Evolutionary conservation across 108 stramenopile species (phyloP), one percentile per base, ranked within the genome.

Genomic region (Cylindrotheca closterium): DNA sequence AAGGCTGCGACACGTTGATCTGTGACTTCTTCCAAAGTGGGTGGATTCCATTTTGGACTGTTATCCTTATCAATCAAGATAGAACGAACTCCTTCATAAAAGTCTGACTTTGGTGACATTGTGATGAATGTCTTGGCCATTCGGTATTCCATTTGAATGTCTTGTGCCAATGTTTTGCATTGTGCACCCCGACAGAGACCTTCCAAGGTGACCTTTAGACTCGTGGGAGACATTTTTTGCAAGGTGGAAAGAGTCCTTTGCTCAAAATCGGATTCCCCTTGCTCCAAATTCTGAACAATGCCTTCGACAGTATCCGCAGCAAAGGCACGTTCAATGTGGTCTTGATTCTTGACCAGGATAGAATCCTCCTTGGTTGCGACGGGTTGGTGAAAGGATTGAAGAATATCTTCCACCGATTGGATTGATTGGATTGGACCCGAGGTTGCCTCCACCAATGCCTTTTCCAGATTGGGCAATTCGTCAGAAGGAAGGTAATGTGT

Each of bases 1-100:
- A 81, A 79, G n/a, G 67, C 47, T 27, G 80, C 75, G 5, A 93
- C 78, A 34, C 72, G 52, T 7, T 84, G 75, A 5, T 77, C 61
- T 15, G 84, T 75, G 22, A 89, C 83, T 45, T 85, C 85, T 28
- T 64, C 62, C 27, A 88, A 54, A 37, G 55, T 68, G 0, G 64
- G 3, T 12, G 87, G 88, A 49, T 70, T 75, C 98, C 98, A 99
- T 60, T 71, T 77, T 29, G 98, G 97, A 18, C 73, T 58, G 4
- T 75, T 66, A 77, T 96, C 96, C 65, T 88, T 91, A 65, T 99
- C 98, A 5, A 99, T 86, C 42, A 99, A 74, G n/a, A 87, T 78
- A 24, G 97, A 89, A 23, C 97, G 85, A n/a, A 99, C 89, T 3
- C 98, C 98, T 67, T 98, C 97, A 63, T 86, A 92, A 78, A 99